These are phyloP conservation scores for Suillus bovinus DNA, from an alignment of 768 basidiomycete genomes.

Conservation along the genomic window DNA sequence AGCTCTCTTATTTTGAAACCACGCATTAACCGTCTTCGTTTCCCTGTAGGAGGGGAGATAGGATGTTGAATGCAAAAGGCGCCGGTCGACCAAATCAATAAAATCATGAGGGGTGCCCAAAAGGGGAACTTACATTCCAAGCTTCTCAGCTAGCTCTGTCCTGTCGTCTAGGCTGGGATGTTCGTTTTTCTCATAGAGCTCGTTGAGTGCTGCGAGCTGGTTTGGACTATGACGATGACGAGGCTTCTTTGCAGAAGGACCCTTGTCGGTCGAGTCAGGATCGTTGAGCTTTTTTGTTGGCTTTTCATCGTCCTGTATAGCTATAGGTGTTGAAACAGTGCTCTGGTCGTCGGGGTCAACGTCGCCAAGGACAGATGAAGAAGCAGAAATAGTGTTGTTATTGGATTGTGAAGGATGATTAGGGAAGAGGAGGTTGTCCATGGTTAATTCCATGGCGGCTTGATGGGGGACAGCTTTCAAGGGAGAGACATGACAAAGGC, in stretches of 20 bases:
- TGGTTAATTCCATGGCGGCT: constrained; percentile 27
- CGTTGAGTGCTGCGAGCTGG: constrained; percentile 76
- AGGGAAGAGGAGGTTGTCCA: constrained; percentile 26
- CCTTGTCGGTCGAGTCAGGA: constrained; percentile 25
- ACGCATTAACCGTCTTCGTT: constrained; percentile 82
- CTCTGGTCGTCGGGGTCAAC: background rate
- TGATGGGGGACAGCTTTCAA: constrained; percentile 30
- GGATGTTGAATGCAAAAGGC: constrained; percentile 10
- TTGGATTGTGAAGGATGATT: constrained; percentile 14
- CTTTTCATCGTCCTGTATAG: constrained; percentile 26
- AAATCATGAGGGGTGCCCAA: constrained; percentile 23
- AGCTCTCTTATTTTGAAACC: constrained; percentile 87
- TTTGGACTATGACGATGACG: constrained; percentile 73
- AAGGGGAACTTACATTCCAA: constrained; percentile 67
- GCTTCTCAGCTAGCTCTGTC: constrained; percentile 63
- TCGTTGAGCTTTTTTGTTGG: constrained; percentile 26
- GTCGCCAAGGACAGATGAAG: constrained; percentile 12
- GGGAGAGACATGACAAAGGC: constrained; percentile 40
- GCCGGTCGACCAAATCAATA: constrained; percentile 20
- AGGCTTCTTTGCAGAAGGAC: constrained; percentile 57
- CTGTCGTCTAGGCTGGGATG: constrained; percentile 73
- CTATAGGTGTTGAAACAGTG: constrained; percentile 3
- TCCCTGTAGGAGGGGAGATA: constrained; percentile 50
- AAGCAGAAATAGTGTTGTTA: constrained; percentile 13
- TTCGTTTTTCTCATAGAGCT: constrained; percentile 74